Evolutionary conservation across 805 yeast genomes (phyloP).

Genomic region (Cyberlindnera xylosilytica): DNA sequence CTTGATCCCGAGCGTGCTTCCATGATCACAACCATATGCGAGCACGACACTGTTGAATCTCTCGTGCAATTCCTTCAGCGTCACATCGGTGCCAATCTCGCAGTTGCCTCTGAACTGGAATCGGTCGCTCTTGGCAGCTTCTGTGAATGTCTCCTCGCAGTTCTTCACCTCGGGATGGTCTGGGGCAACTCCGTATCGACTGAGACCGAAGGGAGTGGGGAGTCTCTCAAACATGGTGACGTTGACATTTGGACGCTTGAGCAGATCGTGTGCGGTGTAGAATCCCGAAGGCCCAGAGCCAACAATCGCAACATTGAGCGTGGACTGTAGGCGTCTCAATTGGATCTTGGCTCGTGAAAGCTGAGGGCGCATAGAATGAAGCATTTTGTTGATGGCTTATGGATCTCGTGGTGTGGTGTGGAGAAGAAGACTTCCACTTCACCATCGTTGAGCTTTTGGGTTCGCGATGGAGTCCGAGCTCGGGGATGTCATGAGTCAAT

Average conservation of each 20-base stretch:
- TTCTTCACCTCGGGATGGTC: conserved; percentile 97
- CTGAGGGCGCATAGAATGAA: not conserved
- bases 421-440: not conserved
- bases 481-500: not conserved
- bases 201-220: conserved; percentile 90
- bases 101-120: conserved; percentile 72
- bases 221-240: conserved; percentile 79
- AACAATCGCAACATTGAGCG: conserved; percentile 44
- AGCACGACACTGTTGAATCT: conserved; percentile 72
- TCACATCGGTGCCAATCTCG: conserved; percentile 59
- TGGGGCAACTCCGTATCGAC: conserved; percentile 97
- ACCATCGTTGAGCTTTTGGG: not conserved
- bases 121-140: conserved; percentile 30
- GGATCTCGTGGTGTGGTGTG: not conserved
- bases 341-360: not conserved
- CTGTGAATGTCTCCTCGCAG: conserved; percentile 66
- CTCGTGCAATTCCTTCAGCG: conserved; percentile 44
- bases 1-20: conserved; percentile 46
- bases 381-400: not conserved
- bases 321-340: conserved; percentile 6
- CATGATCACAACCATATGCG: conserved; percentile 79
- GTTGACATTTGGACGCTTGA: conserved; percentile 41
- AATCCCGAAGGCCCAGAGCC: conserved; percentile 98
- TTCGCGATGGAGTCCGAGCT: conserved; percentile 2
- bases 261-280: conserved; percentile 75